Base-by-base conservation (phyloP, 768 basidiomycete species). In the Naganishia randhawae region DNA sequence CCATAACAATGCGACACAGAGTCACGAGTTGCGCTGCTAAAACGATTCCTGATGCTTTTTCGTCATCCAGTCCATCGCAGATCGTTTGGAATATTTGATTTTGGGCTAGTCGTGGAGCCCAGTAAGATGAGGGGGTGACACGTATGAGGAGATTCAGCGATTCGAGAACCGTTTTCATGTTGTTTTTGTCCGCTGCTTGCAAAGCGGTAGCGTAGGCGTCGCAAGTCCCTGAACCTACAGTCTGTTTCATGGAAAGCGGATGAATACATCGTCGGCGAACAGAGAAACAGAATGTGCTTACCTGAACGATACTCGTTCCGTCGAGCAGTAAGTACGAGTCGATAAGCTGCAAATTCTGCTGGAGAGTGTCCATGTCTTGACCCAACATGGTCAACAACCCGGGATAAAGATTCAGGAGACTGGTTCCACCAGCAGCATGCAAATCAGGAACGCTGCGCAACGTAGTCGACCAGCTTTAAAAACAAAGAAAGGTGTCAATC, bases 241-340 rank as follows among this genome's bases (percentile, higher is more conserved):
- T 53, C 73, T 78, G 61, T 13, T 62, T n/a, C n/a, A 39, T 35
- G 37, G 31, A 9, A 13, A 19, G 6, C 7, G n/a, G n/a, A 14
- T n/a, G 7, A 65, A 32, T 10, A 35, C 25, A 10, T 64, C 63
- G 29, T 22, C 8, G 8, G 11, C 5, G 22, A 1, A 64, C 29
- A 11, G 6, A 29, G 45, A 3, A 33, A 45, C 2, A 5, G 1
- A 48, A 1, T 1, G 5, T 3, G 27, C 51, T 41, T 25, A 66
- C 65, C 54, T 67, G 66, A 19, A 67, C 55, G 29, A 67, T 31
- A 3, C 33, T 55, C 19, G 67, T n/a, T 1, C 76, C 76, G 50
- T 78, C 78, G 1, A 79, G 71, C 1, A 79, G 62, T 22, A 78
- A 51, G 53, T 79, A 79, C 13, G 78, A 79, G 33, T 77, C 75